Evolutionary conservation across 345 rosid genomes (phyloP).

Genomic region (Populus deltoides): DNA sequence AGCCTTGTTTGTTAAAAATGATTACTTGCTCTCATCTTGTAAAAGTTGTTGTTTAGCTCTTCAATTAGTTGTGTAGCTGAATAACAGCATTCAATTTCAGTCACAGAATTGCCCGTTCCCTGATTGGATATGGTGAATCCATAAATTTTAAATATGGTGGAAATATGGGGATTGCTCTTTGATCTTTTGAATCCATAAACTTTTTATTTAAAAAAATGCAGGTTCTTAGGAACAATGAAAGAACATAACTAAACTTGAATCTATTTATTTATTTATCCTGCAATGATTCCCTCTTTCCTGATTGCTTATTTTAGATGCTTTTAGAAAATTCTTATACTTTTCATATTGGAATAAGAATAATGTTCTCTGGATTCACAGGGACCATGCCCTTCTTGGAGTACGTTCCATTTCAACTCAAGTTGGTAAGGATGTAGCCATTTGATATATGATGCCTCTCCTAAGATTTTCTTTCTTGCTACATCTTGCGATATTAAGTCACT

Average conservation of each 20-base stretch:
- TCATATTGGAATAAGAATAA: conserved; percentile 3
- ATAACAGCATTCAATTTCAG: neutral
- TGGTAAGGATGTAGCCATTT: conserved; percentile 46
- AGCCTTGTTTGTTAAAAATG: neutral
- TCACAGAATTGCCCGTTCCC: neutral
- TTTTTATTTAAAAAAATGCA: neutral
- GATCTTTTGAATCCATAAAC: neutral
- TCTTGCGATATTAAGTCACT: neutral
- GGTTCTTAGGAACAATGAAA: neutral
- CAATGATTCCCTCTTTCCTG: neutral
- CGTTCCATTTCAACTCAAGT: conserved; percentile 87
- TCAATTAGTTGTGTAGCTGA: neutral
- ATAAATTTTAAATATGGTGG: neutral
- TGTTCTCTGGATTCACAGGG: conserved; percentile 50
- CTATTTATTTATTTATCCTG: neutral
- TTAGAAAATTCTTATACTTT: neutral
- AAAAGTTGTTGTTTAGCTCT: neutral
- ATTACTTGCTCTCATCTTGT: neutral
- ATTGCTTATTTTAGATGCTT: neutral
- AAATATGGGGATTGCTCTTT: neutral
- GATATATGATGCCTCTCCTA: neutral
- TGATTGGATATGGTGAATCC: no score
- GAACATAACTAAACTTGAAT: neutral
- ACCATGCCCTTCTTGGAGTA: conserved; percentile 62
- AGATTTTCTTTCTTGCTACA: neutral